phyloP scores from a whole-genome alignment of 257 asterid species.

The Plectranthus barbatus region DNA sequence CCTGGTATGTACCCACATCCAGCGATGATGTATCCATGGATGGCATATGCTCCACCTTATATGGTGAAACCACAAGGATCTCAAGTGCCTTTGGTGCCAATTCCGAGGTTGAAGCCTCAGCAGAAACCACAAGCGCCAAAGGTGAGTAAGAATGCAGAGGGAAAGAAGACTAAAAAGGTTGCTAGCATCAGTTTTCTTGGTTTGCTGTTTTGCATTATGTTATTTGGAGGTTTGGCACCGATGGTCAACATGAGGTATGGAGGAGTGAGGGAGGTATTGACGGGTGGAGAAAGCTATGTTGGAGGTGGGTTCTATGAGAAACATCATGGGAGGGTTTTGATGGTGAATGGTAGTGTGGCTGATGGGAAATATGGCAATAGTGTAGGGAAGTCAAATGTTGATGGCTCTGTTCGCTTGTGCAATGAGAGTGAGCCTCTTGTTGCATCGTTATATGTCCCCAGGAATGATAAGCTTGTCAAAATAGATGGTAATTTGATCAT shows the following conservation, averaged over 20 bases:
- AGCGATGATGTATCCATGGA: constrained; percentile 75
- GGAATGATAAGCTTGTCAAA: constrained; percentile 61
- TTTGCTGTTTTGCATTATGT: constrained; percentile 50
- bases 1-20: constrained; percentile 59
- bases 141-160: constrained; percentile 43
- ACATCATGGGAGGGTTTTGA: constrained; percentile 53
- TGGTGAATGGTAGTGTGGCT: constrained; percentile 34
- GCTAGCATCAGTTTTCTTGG: constrained; percentile 83
- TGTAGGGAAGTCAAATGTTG: constrained; percentile 14
- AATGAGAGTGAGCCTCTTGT: constrained; percentile 51
- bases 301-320: constrained; percentile 33
- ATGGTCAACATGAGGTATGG: constrained; percentile 57
- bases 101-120: constrained; percentile 63
- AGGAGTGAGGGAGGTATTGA: constrained; percentile 42
- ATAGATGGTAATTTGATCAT: constrained; percentile 64
- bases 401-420: constrained; percentile 20
- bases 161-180: constrained; percentile 60
- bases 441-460: constrained; percentile 57
- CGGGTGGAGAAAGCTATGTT: constrained; percentile 27
- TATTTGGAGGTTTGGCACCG: constrained; percentile 75
- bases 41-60: constrained; percentile 57
- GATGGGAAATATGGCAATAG: constrained; percentile 20
- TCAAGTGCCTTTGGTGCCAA: constrained; percentile 82
- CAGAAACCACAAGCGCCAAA: constrained; percentile 30
- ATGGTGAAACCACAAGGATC: constrained; percentile 76